Percentiles rank a stretch among this genome's conserved stretches.
These are phyloP conservation scores for Corylus heterophylla DNA, from an alignment of 306 rosid genomes.

Conservation along the genomic window DNA sequence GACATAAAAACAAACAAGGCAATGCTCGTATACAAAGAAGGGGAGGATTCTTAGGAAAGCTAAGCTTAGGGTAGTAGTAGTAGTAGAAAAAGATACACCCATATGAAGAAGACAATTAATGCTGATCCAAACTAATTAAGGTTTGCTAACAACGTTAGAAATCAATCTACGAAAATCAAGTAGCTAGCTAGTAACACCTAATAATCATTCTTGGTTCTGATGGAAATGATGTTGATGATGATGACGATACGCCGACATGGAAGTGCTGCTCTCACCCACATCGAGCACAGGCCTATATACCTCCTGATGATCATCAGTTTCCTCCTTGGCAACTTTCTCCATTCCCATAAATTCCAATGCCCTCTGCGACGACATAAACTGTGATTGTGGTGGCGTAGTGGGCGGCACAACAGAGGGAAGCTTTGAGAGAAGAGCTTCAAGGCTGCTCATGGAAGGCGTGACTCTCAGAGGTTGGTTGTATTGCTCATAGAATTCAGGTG, in stretches of 20 bases:
- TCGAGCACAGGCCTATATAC: slow-evolving; percentile 56
- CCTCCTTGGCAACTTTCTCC: slow-evolving; percentile 65
- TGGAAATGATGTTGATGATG: slow-evolving; percentile 48
- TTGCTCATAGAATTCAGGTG: slow-evolving; percentile 44
- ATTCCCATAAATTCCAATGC: slow-evolving; percentile 53
- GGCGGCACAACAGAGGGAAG: slow-evolving; percentile 69
- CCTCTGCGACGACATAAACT: slow-evolving; percentile 36
- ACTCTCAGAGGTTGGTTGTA: slow-evolving; percentile 48
- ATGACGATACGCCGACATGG: slow-evolving; percentile 42
- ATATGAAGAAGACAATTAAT: background rate
- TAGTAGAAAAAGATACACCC: background rate
- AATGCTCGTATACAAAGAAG: background rate
- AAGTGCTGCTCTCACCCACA: slow-evolving; percentile 63
- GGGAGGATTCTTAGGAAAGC: background rate
- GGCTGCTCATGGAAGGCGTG: slow-evolving; percentile 77
- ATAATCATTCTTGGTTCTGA: slow-evolving; percentile 35
- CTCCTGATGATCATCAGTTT: slow-evolving; percentile 41
- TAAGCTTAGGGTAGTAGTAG: background rate
- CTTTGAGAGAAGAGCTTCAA: slow-evolving; percentile 69
- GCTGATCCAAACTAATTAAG: background rate
- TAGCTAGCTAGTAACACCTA: slow-evolving; percentile 13
- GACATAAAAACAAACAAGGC: background rate
- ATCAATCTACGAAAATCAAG: slow-evolving; percentile 8
- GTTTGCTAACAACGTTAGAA: background rate
- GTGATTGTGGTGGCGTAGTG: slow-evolving; percentile 15